Base-by-base conservation (phyloP, 495 filamentous ascomycete genomes). In the Aspergillus saccharolyticus region DNA sequence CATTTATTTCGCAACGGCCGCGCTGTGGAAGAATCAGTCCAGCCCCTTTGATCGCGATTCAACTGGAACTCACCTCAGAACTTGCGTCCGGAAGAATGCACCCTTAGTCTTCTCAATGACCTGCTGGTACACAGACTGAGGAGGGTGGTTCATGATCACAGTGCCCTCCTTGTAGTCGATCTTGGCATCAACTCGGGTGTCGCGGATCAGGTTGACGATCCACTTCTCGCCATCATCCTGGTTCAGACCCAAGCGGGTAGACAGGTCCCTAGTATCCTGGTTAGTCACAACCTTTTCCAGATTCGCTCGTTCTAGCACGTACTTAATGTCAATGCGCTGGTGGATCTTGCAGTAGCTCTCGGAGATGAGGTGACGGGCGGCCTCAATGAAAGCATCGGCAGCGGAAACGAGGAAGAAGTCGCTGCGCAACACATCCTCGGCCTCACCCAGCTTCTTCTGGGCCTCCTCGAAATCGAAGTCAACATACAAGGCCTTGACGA, bases 311-410 rank as follows among this genome's bases (percentile, higher is more conserved):
- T 14, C 22, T 4, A 28, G 25, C 28, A 73, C 83, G 63, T 74
- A 86, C 84, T 91, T 91, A 72, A 98, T 96, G 70, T 97, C 91
- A 59, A 98, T 98, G 56, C 94, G 83, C 60, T 96, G 90, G 75
- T 97, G 94, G 68, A 98, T 98, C 83, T 97, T 97, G 89, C 95
- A 97, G 81, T 98, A 97, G 70, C 83, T 88, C 79, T 98, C 94
- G 9, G 92, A 97, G 72, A 98, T 97, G 52, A 97, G 77, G 78
- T 97, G 94, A 62, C 94, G 80, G 42, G 94, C 94, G 51, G 90
- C 86, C 66, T 98, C 95, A 58, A 98, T 90, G 67, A 98, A 98
- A 17, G 85, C 80, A 67, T 96, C 93, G 12, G 91, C 86, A 5
- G 89, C 80, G 33, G 84, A 84, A 50, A 88, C 84, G 25, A 97